These are phyloP conservation scores for Globisporangium cystogenes DNA, from an alignment of 352 stramenopile species.

Conservation along the genomic window DNA sequence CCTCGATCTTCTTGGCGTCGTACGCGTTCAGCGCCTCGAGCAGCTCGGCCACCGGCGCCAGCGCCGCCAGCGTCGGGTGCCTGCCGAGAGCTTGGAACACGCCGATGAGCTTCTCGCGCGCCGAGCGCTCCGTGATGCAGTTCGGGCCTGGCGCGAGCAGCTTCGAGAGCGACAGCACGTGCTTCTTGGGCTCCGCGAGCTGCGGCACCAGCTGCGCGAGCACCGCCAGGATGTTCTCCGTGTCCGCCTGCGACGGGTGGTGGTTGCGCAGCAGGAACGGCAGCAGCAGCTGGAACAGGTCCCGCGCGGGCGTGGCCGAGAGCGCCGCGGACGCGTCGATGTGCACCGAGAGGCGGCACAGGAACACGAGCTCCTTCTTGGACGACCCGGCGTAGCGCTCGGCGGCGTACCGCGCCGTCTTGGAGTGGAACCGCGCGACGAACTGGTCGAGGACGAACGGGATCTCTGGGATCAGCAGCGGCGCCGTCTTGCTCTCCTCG, in stretches of 20 bases:
- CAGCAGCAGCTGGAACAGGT: slow-evolving; percentile 82
- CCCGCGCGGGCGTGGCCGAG: slow-evolving; percentile 33
- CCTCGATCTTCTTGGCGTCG: slow-evolving; percentile 74
- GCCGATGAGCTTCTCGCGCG: slow-evolving; percentile 56
- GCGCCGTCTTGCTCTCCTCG: slow-evolving; percentile 7
- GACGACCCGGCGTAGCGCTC: slow-evolving; percentile 79
- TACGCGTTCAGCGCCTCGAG: slow-evolving; percentile 70
- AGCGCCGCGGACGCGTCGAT: slow-evolving; percentile 24
- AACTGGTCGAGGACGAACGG: slow-evolving; percentile 78
- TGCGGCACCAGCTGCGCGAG: slow-evolving; percentile 71
- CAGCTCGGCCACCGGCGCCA: slow-evolving; percentile 39
- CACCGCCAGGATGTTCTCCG: slow-evolving; percentile 77
- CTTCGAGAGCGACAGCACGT: slow-evolving; percentile 73
- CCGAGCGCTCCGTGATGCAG: slow-evolving; percentile 50
- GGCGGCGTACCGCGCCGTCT: slow-evolving; percentile 65
- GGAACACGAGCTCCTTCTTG: slow-evolving; percentile 72
- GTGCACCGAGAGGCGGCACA: slow-evolving; percentile 72
- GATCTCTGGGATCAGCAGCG: slow-evolving; percentile 71
- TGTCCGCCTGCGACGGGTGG: slow-evolving; percentile 63
- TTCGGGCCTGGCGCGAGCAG: slow-evolving; percentile 72
- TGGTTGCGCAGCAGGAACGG: slow-evolving; percentile 84
- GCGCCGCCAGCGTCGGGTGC: slow-evolving; percentile 25
- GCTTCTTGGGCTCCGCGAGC: slow-evolving; percentile 62
- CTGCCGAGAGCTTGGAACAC: slow-evolving; percentile 64
- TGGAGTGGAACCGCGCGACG: slow-evolving; percentile 74